Evolutionary conservation across 257 asterid genomes (phyloP).

Genomic region (Forsythia viridissima): DNA sequence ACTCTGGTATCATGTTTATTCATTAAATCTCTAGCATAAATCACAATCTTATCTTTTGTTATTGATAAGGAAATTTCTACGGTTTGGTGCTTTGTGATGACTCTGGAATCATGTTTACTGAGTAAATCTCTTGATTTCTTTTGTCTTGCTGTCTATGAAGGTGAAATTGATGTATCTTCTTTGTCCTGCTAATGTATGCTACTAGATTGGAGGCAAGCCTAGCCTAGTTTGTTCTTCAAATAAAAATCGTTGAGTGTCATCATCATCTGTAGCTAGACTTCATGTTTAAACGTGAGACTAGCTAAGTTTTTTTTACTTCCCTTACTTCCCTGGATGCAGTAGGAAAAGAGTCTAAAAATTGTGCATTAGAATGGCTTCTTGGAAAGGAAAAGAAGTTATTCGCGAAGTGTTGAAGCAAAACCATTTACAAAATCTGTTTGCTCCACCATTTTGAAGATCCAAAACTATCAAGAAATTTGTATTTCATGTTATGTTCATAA

Average conservation of each 20-base stretch:
- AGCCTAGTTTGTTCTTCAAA: slow-evolving; percentile 5
- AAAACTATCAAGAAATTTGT: neutral
- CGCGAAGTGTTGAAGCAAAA: neutral
- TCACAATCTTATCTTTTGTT: neutral
- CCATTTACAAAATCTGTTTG: neutral
- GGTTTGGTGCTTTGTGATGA: neutral
- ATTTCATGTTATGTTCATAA: neutral
- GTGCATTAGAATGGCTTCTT: slow-evolving; percentile 14
- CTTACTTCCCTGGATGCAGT: neutral
- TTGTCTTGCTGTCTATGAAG: slow-evolving; percentile 16
- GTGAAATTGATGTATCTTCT: slow-evolving; percentile 19
- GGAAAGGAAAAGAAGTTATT: neutral
- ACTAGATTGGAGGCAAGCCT: slow-evolving; percentile 16
- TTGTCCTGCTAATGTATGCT: slow-evolving; percentile 15
- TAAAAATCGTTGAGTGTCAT: neutral
- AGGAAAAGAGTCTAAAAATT: neutral
- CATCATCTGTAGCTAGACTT: neutral
- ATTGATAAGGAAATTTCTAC: slow-evolving; percentile 1
- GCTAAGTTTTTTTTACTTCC: neutral
- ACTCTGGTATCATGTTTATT: neutral
- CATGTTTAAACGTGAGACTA: neutral
- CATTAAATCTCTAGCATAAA: neutral
- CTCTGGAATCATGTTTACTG: neutral
- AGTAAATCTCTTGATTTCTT: neutral
- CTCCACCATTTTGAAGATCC: slow-evolving; percentile 4